A percentile compares a stretch with the other conserved stretches of the same genome.
Conservation (phyloP, 495 filamentous ascomycete species). For the Pyrenula aspistea region DNA sequence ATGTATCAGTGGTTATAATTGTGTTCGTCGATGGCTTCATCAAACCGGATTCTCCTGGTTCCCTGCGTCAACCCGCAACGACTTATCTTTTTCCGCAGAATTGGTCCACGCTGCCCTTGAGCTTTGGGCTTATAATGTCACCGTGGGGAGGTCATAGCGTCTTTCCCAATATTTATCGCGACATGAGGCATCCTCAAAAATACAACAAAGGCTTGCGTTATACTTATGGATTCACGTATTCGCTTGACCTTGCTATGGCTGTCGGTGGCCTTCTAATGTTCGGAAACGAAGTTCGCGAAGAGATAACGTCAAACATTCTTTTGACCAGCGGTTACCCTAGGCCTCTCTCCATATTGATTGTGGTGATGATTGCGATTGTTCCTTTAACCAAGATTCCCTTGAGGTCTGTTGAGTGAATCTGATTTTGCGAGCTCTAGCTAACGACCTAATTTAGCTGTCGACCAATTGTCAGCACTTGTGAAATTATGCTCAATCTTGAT, state of each 20-base stretch:
- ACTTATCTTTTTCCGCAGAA: conserved; percentile 66
- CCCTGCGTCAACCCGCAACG: conserved; percentile 67
- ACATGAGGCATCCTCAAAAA: conserved; percentile 91
- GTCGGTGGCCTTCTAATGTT: conserved; percentile 87
- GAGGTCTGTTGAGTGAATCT: conserved; percentile 40
- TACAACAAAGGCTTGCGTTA: conserved; percentile 65
- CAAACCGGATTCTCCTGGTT: conserved; percentile 70
- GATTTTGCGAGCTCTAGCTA: conserved; percentile 4
- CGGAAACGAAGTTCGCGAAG: conserved; percentile 70
- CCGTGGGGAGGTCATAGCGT: conserved; percentile 94
- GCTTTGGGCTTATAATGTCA: conserved; percentile 91
- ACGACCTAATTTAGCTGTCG: conserved; percentile 41
- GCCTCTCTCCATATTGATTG: conserved; percentile 62
- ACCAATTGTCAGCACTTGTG: conserved; percentile 74
- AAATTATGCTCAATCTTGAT: conserved; percentile 66
- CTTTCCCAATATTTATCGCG: conserved; percentile 93
- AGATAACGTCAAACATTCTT: conserved; percentile 84
- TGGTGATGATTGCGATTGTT: conserved; percentile 79
- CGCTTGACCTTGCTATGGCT: conserved; percentile 70
- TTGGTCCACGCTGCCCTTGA: conserved; percentile 83
- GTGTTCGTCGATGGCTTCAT: conserved; percentile 76
- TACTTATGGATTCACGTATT: conserved; percentile 82
- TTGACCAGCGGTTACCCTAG: conserved; percentile 60
- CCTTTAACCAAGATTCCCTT: conserved; percentile 90
- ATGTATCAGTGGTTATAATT: conserved; percentile 57